Conservation (phyloP, 2,329 filamentous ascomycete genomes). For the Leptographium lundbergii region DNA sequence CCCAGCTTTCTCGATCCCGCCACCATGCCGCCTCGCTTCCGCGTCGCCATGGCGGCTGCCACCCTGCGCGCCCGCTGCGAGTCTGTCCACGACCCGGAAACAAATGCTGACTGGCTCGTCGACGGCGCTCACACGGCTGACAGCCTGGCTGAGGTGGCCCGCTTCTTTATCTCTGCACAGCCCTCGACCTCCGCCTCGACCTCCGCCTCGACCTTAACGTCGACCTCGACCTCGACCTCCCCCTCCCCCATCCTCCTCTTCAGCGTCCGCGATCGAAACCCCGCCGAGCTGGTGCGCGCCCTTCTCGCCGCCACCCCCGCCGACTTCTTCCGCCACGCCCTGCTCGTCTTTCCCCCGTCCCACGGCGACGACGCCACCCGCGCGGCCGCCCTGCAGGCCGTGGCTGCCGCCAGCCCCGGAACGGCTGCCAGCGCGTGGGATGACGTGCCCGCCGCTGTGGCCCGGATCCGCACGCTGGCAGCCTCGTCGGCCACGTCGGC, state of each 20-base stretch:
- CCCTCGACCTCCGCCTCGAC: slow-evolving; percentile 13
- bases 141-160: slow-evolving; percentile 68
- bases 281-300: slow-evolving; percentile 38
- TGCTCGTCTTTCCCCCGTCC: slow-evolving; percentile 8
- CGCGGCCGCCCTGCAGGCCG: background rate
- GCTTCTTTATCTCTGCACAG: slow-evolving; percentile 60
- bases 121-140: slow-evolving; percentile 91
- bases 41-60: slow-evolving; percentile 60
- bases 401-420: slow-evolving; percentile 1
- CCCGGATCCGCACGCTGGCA: slow-evolving; percentile 31
- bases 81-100: slow-evolving; percentile 38
- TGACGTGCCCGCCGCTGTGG: slow-evolving; percentile 24
- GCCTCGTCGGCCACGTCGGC: slow-evolving; percentile 11
- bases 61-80: slow-evolving; percentile 72
- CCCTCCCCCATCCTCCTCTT: slow-evolving; percentile 55
- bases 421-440: slow-evolving; percentile 19
- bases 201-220: too few species aligned
- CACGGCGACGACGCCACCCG: background rate
- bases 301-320: slow-evolving; percentile 24
- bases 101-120: slow-evolving; percentile 58
- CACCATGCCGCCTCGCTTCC: background rate
- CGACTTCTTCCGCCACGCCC: slow-evolving; percentile 14
- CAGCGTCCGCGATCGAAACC: slow-evolving; percentile 63
- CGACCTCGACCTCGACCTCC: background rate
- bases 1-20: slow-evolving; percentile 36